phyloP scores from a whole-genome alignment of 1,284 basidiomycete genomes.

The Pseudozyma hubeiensis region DNA sequence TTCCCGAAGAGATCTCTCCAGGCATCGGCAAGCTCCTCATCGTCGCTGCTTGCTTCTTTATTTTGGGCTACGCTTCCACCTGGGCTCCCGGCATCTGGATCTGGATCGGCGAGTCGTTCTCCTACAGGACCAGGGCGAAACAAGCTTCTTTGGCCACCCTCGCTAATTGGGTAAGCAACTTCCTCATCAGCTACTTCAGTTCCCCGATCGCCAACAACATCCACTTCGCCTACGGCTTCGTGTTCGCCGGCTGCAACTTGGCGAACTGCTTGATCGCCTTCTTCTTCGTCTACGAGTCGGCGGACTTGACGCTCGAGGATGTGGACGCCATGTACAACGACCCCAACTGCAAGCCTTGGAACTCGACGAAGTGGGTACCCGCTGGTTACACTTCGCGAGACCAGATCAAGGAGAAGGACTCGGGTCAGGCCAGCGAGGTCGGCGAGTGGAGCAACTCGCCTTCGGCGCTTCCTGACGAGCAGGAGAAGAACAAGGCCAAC shows the following conservation, averaged over 20 bases:
- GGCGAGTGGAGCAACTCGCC: slow-evolving; percentile 53
- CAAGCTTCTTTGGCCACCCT: slow-evolving; percentile 80
- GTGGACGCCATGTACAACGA: slow-evolving; percentile 84
- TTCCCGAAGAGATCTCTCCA: slow-evolving; percentile 33
- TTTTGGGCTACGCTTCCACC: slow-evolving; percentile 80
- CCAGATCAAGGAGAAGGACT: slow-evolving; percentile 55
- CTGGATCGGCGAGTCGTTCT: slow-evolving; percentile 76
- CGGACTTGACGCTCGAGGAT: slow-evolving; percentile 77
- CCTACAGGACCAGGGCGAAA: slow-evolving; percentile 79
- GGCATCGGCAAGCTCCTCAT: slow-evolving; percentile 77
- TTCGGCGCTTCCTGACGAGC: slow-evolving; percentile 48
- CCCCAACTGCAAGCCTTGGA: slow-evolving; percentile 77
- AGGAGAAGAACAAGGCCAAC: slow-evolving; percentile 55
- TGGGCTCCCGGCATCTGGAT: slow-evolving; percentile 72
- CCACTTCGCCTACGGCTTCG: slow-evolving; percentile 77
- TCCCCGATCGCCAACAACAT: slow-evolving; percentile 58
- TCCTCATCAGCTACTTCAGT: slow-evolving; percentile 79
- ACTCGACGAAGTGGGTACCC: slow-evolving; percentile 71
- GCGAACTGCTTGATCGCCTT: slow-evolving; percentile 76
- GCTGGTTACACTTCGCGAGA: slow-evolving; percentile 56
- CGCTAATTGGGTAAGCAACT: slow-evolving; percentile 78
- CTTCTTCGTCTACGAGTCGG: slow-evolving; percentile 82
- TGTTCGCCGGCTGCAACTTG: slow-evolving; percentile 75
- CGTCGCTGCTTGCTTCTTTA: slow-evolving; percentile 81
- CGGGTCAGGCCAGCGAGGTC: slow-evolving; percentile 40